Percentiles rank a stretch among this genome's conserved stretches.
Evolutionary conservation across 2,329 filamentous ascomycete species (phyloP).

Genomic region (Leptographium procerum): DNA sequence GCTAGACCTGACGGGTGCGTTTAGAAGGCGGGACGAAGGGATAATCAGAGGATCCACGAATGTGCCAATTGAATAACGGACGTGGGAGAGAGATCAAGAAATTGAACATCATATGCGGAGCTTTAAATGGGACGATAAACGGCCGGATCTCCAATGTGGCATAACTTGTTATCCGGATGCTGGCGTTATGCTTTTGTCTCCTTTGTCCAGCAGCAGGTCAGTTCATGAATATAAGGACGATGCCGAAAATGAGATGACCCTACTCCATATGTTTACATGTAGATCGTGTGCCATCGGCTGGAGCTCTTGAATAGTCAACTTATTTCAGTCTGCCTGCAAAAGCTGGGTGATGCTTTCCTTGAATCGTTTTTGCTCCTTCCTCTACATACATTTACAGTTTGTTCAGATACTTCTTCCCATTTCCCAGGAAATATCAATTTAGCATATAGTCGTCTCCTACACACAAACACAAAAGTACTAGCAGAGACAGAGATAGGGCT

Average conservation of each 20-base stretch:
- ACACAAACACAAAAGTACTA: too few species aligned
- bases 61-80: background rate
- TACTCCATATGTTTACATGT: background rate
- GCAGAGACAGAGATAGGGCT: too few species aligned
- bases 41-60: background rate
- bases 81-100: background rate
- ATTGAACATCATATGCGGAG: background rate
- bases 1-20: conserved; percentile 9
- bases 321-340: background rate
- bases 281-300: background rate
- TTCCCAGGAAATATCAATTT: too few species aligned
- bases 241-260: background rate
- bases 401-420: background rate
- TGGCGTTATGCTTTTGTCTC: background rate
- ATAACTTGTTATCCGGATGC: background rate
- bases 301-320: background rate
- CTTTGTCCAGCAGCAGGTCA: background rate
- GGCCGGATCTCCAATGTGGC: background rate
- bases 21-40: background rate
- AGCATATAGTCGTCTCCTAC: too few species aligned
- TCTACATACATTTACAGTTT: background rate
- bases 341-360: background rate
- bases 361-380: background rate
- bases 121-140: background rate
- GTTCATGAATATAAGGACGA: background rate